Conservation (phyloP, 345 rosid genomes). For the Brassica carinata region DNA sequence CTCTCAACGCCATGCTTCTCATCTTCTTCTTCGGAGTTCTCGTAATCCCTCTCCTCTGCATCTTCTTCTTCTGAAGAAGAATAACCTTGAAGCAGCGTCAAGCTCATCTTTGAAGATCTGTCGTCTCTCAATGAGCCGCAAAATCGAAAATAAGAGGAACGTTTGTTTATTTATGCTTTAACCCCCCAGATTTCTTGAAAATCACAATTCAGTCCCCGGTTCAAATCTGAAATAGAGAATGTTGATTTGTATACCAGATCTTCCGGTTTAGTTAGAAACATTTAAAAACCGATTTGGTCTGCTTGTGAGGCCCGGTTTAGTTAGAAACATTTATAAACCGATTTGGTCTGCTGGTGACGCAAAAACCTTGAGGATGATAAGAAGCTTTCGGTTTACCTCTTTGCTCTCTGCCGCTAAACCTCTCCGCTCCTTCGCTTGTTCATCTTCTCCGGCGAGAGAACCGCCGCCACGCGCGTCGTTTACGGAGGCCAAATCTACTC, state of each 20-base stretch:
- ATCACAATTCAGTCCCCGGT: not conserved
- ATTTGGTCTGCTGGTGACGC: conserved; percentile 24
- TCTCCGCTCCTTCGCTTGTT: conserved; percentile 18
- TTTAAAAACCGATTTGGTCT: conserved; percentile 35
- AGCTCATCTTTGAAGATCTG: conserved; percentile 58
- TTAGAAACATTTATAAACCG: conserved; percentile 24
- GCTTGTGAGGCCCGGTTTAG: conserved; percentile 2
- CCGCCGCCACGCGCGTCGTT: conserved; percentile 10
- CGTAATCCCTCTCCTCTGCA: conserved; percentile 43
- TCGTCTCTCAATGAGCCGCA: conserved; percentile 10
- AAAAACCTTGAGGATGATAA: conserved; percentile 42
- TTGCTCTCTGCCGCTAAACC: conserved; percentile 34
- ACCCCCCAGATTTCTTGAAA: not conserved
- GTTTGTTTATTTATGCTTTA: conserved; percentile 24
- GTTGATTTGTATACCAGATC: not conserved
- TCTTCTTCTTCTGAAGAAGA: conserved; percentile 83
- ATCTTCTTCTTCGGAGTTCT: conserved; percentile 48
- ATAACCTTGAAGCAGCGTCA: conserved; percentile 78
- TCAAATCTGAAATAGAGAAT: not conserved
- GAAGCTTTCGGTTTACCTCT: conserved; percentile 32
- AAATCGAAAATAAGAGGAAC: conserved; percentile 2
- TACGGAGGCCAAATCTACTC: not conserved
- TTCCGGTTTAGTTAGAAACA: not conserved
- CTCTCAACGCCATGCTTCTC: conserved; percentile 34
- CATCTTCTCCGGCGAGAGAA: conserved; percentile 38